phyloP scores from a whole-genome alignment of 805 yeast species.

The Yarrowia keelungensis region DNA sequence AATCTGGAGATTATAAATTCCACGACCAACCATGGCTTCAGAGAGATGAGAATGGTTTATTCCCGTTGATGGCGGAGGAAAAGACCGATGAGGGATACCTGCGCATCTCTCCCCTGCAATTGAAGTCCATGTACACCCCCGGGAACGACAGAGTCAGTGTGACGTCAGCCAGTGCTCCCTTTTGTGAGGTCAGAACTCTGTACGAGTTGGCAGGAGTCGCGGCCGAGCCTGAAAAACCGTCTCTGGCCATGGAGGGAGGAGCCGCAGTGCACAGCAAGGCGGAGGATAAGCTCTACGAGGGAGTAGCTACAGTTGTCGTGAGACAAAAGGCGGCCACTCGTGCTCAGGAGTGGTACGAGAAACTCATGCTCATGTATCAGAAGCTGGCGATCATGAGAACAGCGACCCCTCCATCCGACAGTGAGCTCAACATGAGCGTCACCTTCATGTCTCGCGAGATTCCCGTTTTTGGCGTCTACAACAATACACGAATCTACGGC shows the following conservation, averaged over 20 bases:
- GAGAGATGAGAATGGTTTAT: neutral
- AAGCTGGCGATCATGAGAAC: slow-evolving; percentile 12
- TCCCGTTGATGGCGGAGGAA: slow-evolving; percentile 28
- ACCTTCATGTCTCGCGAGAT: slow-evolving; percentile 26
- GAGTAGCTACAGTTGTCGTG: too few species aligned
- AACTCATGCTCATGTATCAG: slow-evolving; percentile 2
- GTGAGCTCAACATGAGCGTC: neutral
- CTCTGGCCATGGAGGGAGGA: slow-evolving; percentile 17
- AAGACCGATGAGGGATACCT: slow-evolving; percentile 10
- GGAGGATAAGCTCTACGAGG: neutral
- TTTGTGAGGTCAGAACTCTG: slow-evolving; percentile 22
- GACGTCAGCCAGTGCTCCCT: slow-evolving; percentile 27
- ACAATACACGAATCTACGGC: slow-evolving; percentile 20
- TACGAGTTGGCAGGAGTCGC: slow-evolving; percentile 29
- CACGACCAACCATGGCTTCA: slow-evolving; percentile 1
- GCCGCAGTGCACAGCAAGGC: slow-evolving; percentile 6
- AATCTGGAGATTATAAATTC: slow-evolving; percentile 2
- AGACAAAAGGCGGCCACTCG: neutral
- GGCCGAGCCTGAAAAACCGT: neutral
- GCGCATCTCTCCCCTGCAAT: slow-evolving; percentile 21
- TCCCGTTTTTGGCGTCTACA: slow-evolving; percentile 26
- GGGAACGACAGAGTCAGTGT: slow-evolving; percentile 27
- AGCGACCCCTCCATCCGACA: neutral
- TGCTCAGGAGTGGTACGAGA: slow-evolving; percentile 21
- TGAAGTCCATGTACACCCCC: slow-evolving; percentile 1